These are phyloP conservation scores for Protea cynaroides DNA, from an alignment of 164 flowering plant genomes.

Conservation along the genomic window DNA sequence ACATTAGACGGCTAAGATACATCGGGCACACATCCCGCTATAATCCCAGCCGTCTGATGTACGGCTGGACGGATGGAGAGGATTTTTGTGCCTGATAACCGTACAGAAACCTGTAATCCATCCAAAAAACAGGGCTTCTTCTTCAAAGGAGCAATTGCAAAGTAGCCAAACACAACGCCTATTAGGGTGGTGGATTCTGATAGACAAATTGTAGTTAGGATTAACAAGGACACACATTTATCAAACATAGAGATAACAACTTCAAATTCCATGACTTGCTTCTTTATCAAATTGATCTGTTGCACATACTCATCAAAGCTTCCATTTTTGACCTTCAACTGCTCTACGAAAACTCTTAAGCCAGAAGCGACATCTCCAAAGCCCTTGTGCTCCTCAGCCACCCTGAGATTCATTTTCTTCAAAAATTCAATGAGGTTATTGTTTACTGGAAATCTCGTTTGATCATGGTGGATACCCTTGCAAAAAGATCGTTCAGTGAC, in stretches of 20 bases:
- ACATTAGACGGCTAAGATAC: no score
- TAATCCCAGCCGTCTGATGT: no score
- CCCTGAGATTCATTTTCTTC: constrained; percentile 81
- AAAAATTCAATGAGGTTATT: constrained; percentile 62
- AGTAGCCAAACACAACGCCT: no score
- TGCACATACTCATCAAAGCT: constrained; percentile 67
- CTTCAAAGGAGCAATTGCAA: no score
- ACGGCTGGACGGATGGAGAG: no score
- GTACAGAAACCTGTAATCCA: no score
- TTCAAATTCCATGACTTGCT: constrained; percentile 79
- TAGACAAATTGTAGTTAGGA: no score
- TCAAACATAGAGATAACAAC: constrained; percentile 39
- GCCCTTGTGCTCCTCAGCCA: constrained; percentile 72
- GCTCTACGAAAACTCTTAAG: constrained; percentile 83
- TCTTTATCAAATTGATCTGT: constrained; percentile 77
- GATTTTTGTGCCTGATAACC: no score
- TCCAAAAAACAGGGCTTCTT: no score
- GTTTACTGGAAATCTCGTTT: constrained; percentile 77
- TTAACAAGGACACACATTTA: no score
- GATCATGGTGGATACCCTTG: constrained; percentile 56
- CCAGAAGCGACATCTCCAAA: constrained; percentile 89
- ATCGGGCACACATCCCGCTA: no score
- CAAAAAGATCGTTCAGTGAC: constrained; percentile 61
- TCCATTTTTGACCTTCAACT: constrained; percentile 64
- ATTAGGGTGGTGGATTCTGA: no score